Evolutionary conservation across 2,329 filamentous ascomycete genomes (phyloP).

Genomic region (Stachybotrys elegans): DNA sequence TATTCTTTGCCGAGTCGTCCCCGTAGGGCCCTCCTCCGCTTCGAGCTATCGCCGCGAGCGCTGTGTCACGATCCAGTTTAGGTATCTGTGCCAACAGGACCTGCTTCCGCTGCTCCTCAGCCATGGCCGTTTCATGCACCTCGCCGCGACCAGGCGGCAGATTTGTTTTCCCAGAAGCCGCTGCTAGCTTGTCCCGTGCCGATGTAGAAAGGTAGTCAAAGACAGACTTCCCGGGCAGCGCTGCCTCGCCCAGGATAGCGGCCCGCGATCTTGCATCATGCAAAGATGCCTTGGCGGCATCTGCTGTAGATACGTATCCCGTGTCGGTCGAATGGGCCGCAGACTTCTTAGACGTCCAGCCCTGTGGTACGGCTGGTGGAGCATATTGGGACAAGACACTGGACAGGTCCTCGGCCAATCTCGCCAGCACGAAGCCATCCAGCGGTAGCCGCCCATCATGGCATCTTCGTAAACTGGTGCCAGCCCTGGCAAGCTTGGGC

Average conservation of each 20-base stretch:
- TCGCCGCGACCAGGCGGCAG: slow-evolving; percentile 76
- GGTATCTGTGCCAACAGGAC: slow-evolving; percentile 56
- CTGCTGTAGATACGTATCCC: slow-evolving; percentile 61
- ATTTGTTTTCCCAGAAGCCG: slow-evolving; percentile 68
- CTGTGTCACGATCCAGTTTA: slow-evolving; percentile 59
- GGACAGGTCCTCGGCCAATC: slow-evolving; percentile 35
- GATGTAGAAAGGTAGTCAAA: slow-evolving; percentile 86
- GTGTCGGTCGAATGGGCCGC: slow-evolving; percentile 6
- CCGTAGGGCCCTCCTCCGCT: slow-evolving; percentile 69
- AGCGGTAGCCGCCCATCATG: slow-evolving; percentile 78
- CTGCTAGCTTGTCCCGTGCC: slow-evolving; percentile 70
- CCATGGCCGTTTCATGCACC: slow-evolving; percentile 56
- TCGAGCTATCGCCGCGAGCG: slow-evolving; percentile 62
- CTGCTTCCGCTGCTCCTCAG: slow-evolving; percentile 57
- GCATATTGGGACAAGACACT: slow-evolving; percentile 40
- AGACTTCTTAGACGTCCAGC: slow-evolving; percentile 61
- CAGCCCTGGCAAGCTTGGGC: slow-evolving; percentile 45
- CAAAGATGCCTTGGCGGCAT: slow-evolving; percentile 71
- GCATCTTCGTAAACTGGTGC: slow-evolving; percentile 51
- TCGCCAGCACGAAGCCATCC: slow-evolving; percentile 72
- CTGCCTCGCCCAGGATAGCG: slow-evolving; percentile 70
- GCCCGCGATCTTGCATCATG: slow-evolving; percentile 75
- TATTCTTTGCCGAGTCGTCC: slow-evolving; percentile 73
- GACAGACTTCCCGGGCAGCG: slow-evolving; percentile 83
- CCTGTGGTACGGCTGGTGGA: slow-evolving; percentile 63